Base-by-base conservation (phyloP, 106 monocot species). In the Xerophyta viscosa region DNA sequence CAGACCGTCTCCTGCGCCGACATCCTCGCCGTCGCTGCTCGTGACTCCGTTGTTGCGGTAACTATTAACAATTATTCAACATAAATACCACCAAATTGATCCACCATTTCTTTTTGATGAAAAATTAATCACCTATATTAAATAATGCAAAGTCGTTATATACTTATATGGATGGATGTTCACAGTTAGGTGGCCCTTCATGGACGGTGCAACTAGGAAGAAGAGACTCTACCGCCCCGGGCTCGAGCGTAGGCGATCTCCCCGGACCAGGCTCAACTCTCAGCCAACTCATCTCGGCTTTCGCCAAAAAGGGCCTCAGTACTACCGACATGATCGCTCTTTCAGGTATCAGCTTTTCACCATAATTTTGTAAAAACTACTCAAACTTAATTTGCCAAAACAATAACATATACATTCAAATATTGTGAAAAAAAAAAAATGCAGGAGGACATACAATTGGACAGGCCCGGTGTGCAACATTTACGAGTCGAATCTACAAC, bases 201-300 rank as follows among this genome's bases (percentile, higher is more conserved):
- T 92, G 86, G 87, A 65, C 63, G 0, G 87, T 92, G 50, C 37
- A 26, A 12, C 46, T 92, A 2, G 86, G 92, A 25, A 72, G 91
- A 42, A 72, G 87, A 44, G 92, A 92, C 49, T 61, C 87, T 18
- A 76, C 58, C 1, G 87, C 80, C 0, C 83, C 87, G 22, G 86
- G 79, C 72, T 29, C 73, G 0, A 65, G 57, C 44, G 9, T 27
- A 0, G 92, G 48, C 20, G 87, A 92, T 48, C 68, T 92, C 44
- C 87, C 87, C 4, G 12, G 70, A 10, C 82, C 82, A 0, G 28
- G 44, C 8, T 29, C 63, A 11, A 45, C 52, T 56, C 74, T 84
- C 27, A 68, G 59, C 7, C 14, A 23, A 1, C 79, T 84, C 50
- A 75, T 74, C 37, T 57, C 74, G 1, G 36, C 48, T 20, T 84